Percentiles rank a stretch among this genome's conserved stretches.
Conservation (phyloP, 768 basidiomycete species). For the Trametes maxima region DNA sequence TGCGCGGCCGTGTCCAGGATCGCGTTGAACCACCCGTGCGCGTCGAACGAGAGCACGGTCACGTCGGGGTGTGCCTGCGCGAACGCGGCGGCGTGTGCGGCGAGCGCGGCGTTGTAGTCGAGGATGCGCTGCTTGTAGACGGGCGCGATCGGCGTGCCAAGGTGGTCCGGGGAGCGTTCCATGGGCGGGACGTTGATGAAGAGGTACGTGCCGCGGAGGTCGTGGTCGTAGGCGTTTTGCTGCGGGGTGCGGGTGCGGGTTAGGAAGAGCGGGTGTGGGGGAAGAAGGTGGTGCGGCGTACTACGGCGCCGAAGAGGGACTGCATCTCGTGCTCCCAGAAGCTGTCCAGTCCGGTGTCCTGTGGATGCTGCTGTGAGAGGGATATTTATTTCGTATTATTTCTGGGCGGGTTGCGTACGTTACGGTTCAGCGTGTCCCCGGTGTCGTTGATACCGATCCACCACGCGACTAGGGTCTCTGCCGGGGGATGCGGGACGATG, state of each 20-base stretch:
- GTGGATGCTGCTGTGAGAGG: background rate
- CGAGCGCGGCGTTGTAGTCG: slow-evolving; percentile 47
- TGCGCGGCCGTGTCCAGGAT: slow-evolving; percentile 43
- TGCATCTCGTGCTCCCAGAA: slow-evolving; percentile 55
- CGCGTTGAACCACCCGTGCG: slow-evolving; percentile 50
- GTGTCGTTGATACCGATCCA: slow-evolving; percentile 66
- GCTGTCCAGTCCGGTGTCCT: slow-evolving; percentile 44
- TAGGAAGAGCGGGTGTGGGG: background rate
- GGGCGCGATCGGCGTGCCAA: slow-evolving; percentile 40
- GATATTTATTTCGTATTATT: no score
- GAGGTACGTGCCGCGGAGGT: slow-evolving; percentile 46
- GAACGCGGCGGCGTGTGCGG: slow-evolving; percentile 39
- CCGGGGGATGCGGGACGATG: slow-evolving; percentile 46
- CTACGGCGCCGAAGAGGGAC: slow-evolving; percentile 53
- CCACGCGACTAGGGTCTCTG: slow-evolving; percentile 51
- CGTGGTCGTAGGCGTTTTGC: slow-evolving; percentile 44
- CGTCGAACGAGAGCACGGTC: slow-evolving; percentile 51
- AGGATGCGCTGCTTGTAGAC: slow-evolving; percentile 42
- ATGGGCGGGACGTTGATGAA: slow-evolving; percentile 62
- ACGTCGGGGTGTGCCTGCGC: slow-evolving; percentile 41
- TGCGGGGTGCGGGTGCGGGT: slow-evolving; percentile 18
- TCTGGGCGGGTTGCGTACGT: slow-evolving; percentile 17
- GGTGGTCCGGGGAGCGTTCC: slow-evolving; percentile 46
- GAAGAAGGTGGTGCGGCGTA: slow-evolving; percentile 29
- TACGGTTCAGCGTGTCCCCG: slow-evolving; percentile 48